A percentile compares a stretch with the other conserved stretches of the same genome.
Evolutionary conservation across 192 early-diverging fungal species (phyloP).

Genomic region (Coemansia sp.): DNA sequence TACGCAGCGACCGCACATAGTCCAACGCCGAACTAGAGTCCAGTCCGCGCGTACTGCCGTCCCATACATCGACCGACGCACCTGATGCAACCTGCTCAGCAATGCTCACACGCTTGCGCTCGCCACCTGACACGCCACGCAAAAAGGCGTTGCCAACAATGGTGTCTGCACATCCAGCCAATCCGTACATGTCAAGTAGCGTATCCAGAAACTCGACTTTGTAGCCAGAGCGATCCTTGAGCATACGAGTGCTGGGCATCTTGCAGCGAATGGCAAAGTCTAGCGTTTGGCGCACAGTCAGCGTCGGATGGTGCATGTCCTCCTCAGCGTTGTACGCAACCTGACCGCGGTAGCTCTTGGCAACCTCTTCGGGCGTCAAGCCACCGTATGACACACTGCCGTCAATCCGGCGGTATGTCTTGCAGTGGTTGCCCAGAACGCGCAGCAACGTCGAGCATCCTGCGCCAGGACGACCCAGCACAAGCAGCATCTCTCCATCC

Average conservation of each 20-base stretch:
- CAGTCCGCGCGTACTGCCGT: slow-evolving; percentile 60
- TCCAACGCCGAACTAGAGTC: slow-evolving; percentile 62
- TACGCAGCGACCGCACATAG: slow-evolving; percentile 68
- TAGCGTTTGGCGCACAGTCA: slow-evolving; percentile 77
- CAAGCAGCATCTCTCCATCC: slow-evolving; percentile 69
- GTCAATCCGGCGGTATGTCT: slow-evolving; percentile 55
- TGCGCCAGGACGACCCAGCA: slow-evolving; percentile 66
- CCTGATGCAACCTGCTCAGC: slow-evolving; percentile 57
- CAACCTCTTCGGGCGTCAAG: slow-evolving; percentile 59
- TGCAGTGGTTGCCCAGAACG: slow-evolving; percentile 62
- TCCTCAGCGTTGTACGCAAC: slow-evolving; percentile 57
- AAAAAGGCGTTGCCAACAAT: slow-evolving; percentile 59
- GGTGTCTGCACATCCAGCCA: slow-evolving; percentile 54
- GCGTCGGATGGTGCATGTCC: slow-evolving; percentile 71
- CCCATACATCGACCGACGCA: slow-evolving; percentile 60
- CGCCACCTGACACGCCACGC: slow-evolving; percentile 65
- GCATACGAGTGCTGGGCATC: slow-evolving; percentile 62
- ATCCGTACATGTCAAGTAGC: slow-evolving; percentile 59
- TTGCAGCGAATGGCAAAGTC: slow-evolving; percentile 73
- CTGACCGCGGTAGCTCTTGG: slow-evolving; percentile 61
- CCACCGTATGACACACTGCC: slow-evolving; percentile 68
- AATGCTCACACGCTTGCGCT: slow-evolving; percentile 64
- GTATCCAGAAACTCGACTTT: slow-evolving; percentile 32
- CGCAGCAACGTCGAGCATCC: slow-evolving; percentile 67
- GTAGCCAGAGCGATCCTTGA: slow-evolving; percentile 61